A percentile compares a stretch with the other conserved stretches of the same genome.
Conservation (phyloP, 192 early-diverging fungal species). For the Mortierella hygrophila region DNA sequence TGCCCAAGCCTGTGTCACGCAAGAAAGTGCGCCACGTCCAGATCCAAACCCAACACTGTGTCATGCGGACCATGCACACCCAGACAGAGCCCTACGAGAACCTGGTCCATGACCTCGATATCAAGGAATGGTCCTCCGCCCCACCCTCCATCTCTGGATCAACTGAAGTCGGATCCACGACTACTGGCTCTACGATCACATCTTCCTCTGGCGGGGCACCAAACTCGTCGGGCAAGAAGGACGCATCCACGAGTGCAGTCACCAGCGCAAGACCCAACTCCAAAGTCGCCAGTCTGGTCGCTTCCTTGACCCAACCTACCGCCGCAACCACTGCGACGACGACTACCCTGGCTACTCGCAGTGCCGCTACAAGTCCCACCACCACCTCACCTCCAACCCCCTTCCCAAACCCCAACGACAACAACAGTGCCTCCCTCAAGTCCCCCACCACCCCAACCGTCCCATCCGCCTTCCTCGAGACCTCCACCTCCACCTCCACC, state of each 20-base stretch:
- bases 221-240: not conserved
- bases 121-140: conserved; percentile 21
- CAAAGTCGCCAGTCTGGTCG: conserved; percentile 29
- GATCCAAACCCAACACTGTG: conserved; percentile 51
- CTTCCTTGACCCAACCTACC: conserved; percentile 29
- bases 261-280: conserved; percentile 7
- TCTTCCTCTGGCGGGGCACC: not conserved
- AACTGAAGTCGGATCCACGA: conserved; percentile 13
- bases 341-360: not conserved
- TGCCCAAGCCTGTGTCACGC: conserved; percentile 41
- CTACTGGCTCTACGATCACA: not conserved
- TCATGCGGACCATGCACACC: conserved; percentile 47
- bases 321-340: conserved; percentile 19
- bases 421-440: not conserved
- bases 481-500: not conserved
- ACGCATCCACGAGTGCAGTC: not conserved
- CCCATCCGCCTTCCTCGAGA: not conserved
- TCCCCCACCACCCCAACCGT: not conserved
- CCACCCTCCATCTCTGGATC: not conserved
- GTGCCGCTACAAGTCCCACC: conserved; percentile 2
- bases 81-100: conserved; percentile 37
- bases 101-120: conserved; percentile 28
- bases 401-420: not conserved
- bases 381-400: not conserved
- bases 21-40: conserved; percentile 56